These are phyloP conservation scores for Cladosporium sp. DNA, from an alignment of 2,329 filamentous ascomycete species.

Conservation along the genomic window DNA sequence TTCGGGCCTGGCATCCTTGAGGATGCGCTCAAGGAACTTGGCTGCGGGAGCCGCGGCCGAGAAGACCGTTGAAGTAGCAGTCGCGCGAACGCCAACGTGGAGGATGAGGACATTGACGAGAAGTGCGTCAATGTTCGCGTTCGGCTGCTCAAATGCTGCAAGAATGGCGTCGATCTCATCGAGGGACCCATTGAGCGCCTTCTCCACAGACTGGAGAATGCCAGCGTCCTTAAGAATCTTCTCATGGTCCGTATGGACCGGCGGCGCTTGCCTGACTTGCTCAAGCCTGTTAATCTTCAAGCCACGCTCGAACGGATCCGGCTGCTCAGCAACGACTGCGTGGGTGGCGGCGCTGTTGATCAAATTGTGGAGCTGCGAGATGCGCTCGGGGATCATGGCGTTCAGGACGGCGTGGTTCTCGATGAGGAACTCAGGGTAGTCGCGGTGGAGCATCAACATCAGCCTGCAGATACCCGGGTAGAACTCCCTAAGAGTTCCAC, in stretches of 20 bases:
- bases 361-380: conserved; percentile 80
- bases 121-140: conserved; percentile 36
- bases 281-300: conserved; percentile 72
- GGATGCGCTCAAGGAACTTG: conserved; percentile 66
- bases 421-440: conserved; percentile 87
- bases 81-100: conserved; percentile 70
- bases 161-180: conserved; percentile 72
- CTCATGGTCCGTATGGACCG: conserved; percentile 57
- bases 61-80: conserved; percentile 58
- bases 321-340: conserved; percentile 59
- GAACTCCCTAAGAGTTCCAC: conserved; percentile 75
- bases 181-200: conserved; percentile 47
- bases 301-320: conserved; percentile 65
- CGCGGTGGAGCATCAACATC: conserved; percentile 79
- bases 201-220: conserved; percentile 50
- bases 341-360: conserved; percentile 74
- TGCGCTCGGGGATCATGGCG: conserved; percentile 73
- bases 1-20: conserved; percentile 68
- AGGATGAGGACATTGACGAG: conserved; percentile 79
- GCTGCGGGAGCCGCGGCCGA: conserved; percentile 60
- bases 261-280: conserved; percentile 63
- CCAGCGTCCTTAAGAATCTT: conserved; percentile 44
- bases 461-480: conserved; percentile 81
- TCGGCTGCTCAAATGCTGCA: conserved; percentile 60
- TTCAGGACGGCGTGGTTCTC: conserved; percentile 80